Conservation (phyloP, 2,329 filamentous ascomycete species). For the Fusarium cyanostomum region DNA sequence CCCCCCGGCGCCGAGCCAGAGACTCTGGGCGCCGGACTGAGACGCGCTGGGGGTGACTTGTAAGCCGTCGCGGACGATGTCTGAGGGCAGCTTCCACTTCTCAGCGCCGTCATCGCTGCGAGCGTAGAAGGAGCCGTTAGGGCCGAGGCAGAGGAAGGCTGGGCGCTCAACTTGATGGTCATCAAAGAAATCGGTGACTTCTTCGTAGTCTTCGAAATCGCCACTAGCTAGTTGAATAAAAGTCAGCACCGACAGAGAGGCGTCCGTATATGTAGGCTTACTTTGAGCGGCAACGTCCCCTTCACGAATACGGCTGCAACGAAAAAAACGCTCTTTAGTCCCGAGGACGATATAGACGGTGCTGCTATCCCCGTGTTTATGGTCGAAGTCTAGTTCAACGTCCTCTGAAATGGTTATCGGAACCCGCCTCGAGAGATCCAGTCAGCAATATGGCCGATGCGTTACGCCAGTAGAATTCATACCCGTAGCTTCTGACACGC, state of each 20-base stretch:
- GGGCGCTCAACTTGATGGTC: conserved; percentile 37
- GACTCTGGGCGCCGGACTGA: conserved; percentile 12
- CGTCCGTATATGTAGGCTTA: not conserved
- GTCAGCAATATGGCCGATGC: not conserved
- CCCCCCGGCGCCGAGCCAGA: conserved; percentile 35
- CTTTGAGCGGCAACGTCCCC: conserved; percentile 30
- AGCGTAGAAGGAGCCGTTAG: conserved; percentile 29
- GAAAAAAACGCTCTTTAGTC: conserved; percentile 29
- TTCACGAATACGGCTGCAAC: conserved; percentile 25
- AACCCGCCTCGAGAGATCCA: conserved; percentile 9
- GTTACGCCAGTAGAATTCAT: not conserved
- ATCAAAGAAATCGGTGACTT: conserved; percentile 24
- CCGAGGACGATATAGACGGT: conserved; percentile 36
- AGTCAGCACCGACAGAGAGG: not conserved
- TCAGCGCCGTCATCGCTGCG: conserved; percentile 24
- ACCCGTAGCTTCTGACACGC: conserved; percentile 33
- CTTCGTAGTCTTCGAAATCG: conserved; percentile 31
- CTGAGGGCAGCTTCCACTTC: conserved; percentile 26
- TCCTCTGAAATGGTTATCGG: not conserved
- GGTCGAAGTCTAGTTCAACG: conserved; percentile 9
- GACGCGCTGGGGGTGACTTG: conserved; percentile 10
- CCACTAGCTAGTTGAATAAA: conserved; percentile 12
- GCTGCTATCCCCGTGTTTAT: conserved; percentile 5
- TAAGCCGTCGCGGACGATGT: conserved; percentile 4
- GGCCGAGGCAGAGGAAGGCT: conserved; percentile 32